These are phyloP conservation scores for Serendipita sp. DNA, from an alignment of 768 basidiomycete genomes.

Conservation along the genomic window DNA sequence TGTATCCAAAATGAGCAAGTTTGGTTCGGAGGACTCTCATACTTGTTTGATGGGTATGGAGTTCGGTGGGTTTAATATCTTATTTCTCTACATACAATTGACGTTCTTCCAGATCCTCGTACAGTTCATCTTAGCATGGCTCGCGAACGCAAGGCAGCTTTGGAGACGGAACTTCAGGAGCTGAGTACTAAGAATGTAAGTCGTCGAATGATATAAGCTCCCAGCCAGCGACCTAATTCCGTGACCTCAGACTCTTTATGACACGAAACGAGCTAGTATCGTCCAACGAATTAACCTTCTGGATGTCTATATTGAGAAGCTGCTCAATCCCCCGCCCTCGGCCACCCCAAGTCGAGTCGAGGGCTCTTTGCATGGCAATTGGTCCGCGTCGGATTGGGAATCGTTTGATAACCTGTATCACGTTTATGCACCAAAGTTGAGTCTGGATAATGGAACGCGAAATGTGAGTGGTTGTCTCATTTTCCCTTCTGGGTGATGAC, in stretches of 20 bases:
- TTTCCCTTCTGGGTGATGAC: slow-evolving; percentile 3
- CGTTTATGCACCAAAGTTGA: slow-evolving; percentile 70
- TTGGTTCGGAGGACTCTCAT: slow-evolving; percentile 75
- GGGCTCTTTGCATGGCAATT: neutral
- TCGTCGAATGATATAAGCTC: neutral
- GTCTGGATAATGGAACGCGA: slow-evolving; percentile 57
- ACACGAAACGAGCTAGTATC: slow-evolving; percentile 2
- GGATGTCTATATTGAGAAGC: slow-evolving; percentile 36
- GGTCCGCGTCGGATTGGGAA: slow-evolving; percentile 50
- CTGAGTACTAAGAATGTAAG: neutral
- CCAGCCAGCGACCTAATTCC: neutral
- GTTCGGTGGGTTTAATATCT: slow-evolving; percentile 33
- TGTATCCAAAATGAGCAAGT: slow-evolving; percentile 36
- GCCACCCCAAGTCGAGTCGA: slow-evolving; percentile 4
- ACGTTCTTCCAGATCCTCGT: slow-evolving; percentile 32
- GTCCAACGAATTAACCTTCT: slow-evolving; percentile 29
- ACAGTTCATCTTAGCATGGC: slow-evolving; percentile 50
- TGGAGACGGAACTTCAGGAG: slow-evolving; percentile 17
- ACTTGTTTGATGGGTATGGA: slow-evolving; percentile 61
- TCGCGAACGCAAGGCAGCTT: slow-evolving; percentile 33
- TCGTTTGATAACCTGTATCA: slow-evolving; percentile 86
- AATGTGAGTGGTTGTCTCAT: slow-evolving; percentile 37
- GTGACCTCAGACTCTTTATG: neutral
- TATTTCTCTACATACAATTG: neutral
- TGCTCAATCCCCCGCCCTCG: neutral